Conservation (phyloP, 2,329 filamentous ascomycete species). For the Tothia fuscella region DNA sequence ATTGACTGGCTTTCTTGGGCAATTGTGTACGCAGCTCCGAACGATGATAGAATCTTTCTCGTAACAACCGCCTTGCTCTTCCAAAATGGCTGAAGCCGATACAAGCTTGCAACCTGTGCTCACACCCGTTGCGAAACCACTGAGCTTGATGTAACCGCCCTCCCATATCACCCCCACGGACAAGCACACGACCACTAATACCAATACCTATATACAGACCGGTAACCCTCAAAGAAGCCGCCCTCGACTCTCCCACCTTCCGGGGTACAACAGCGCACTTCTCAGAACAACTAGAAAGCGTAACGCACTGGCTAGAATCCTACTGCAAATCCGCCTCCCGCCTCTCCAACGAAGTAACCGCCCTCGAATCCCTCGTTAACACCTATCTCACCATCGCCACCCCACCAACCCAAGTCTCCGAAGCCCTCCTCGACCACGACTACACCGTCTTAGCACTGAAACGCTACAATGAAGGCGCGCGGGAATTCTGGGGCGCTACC, state of each 20-base stretch:
- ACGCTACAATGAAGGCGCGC: slow-evolving; percentile 71
- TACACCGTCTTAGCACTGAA: slow-evolving; percentile 83
- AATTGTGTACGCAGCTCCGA: background rate
- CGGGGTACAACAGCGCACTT: slow-evolving; percentile 79
- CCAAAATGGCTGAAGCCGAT: slow-evolving; percentile 25
- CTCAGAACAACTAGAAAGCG: slow-evolving; percentile 75
- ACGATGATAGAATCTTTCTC: background rate
- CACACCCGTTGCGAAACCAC: slow-evolving; percentile 27
- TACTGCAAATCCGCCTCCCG: slow-evolving; percentile 52
- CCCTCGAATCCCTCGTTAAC: slow-evolving; percentile 70
- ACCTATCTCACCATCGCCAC: slow-evolving; percentile 62
- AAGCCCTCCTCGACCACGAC: slow-evolving; percentile 85
- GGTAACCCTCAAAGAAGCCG: slow-evolving; percentile 84
- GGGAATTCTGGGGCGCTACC: slow-evolving; percentile 75
- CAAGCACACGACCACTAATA: background rate
- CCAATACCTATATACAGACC: slow-evolving; percentile 37
- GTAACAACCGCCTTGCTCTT: background rate
- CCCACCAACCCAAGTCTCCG: slow-evolving; percentile 62
- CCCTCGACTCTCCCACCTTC: slow-evolving; percentile 92
- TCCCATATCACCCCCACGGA: background rate
- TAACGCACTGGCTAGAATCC: slow-evolving; percentile 83
- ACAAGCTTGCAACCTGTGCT: slow-evolving; percentile 20
- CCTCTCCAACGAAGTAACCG: slow-evolving; percentile 52
- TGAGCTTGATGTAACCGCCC: slow-evolving; percentile 30
- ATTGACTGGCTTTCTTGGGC: background rate